Evolutionary conservation across 2,329 filamentous ascomycete species (phyloP), one percentile per base, ranked within the genome.

Genomic region (Harringtonia aguacate): DNA sequence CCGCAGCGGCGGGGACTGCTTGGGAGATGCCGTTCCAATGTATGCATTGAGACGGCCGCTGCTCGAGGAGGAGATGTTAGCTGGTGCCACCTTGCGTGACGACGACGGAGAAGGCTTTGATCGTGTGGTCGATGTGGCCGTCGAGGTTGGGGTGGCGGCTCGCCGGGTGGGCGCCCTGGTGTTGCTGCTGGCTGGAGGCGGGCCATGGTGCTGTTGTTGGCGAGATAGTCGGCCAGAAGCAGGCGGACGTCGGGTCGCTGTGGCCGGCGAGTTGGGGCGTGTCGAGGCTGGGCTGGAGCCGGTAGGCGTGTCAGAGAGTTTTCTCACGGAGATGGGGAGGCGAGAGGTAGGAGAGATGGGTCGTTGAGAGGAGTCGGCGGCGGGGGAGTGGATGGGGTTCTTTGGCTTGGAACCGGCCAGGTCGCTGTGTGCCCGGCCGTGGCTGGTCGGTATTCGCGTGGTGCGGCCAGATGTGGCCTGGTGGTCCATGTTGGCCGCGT

Each of bases 1-100:
- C 56, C 87, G 77, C 39, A 94, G 66, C 10, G 82, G 78, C 4
- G 87, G 86, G 1, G 88, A 94, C 29, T 81, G 72, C 57, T 85
- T 86, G 1, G 84, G 77, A 17, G 72, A 70, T 36, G 84, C 77
- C 29, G 77, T 69, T 46, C 82, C 75, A 51, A 92, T 84, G 58
- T 84, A 86, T 33, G 85, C 84, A 53, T 83, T 80, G 13, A 92
- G 69, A 41, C 77, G 72, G 53, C 70, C 79, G 53, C 69, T 75
- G 48, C 68, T 73, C 22, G 69, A 59, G 21, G 67, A 68, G 10
- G 62, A 58, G n/a, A 51, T 63, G 58, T 53, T 64, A 56, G 48
- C 53, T 42, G 63, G 67, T 46, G 60, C 62, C 46, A 56, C 57
- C 54, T 63, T 70, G 57, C 39, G 24, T 6, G 24, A 22, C 4